Base-by-base conservation (phyloP, 2,329 filamentous ascomycete species). In the Penicillium hesseltinei region DNA sequence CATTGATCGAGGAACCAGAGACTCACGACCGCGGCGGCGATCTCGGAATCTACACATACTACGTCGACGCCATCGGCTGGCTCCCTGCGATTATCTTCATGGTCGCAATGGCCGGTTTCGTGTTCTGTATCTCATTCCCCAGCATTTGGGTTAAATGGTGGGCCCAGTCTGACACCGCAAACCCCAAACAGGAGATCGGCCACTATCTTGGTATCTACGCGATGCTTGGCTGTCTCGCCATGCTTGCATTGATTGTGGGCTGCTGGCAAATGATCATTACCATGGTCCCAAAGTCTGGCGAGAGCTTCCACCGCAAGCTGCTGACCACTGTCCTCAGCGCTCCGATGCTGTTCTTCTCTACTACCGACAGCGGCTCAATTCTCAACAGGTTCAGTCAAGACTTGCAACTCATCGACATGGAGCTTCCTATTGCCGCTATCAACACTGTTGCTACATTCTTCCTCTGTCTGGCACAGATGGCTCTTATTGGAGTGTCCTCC, bases 231-330 rank as follows among this genome's bases (percentile, higher is more conserved):
- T 67, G 67, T 33, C n/a, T 74, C 7, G 72, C 70, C 17, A 72
- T 77, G 65, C 38, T 75, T 19, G 68, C 65, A 51, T 67, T 78
- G 5, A 65, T 77, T 36, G 55, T 71, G 4, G 71, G 72, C 38
- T 73, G 70, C 59, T 77, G 76, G 72, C 77, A 81, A 66, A 73
- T 83, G 60, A 78, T 83, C 46, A 78, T 83, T 33, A 77, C 71
- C 3, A 82, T 84, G 78, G 78, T 83, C 4, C 81, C 81, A 3
- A 77, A 75, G 31, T 82, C 81, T n/a, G 80, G 79, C 4, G 74
- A 77, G 53, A 73, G 63, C 43, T 80, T 84, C 56, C 82, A 84
- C 58, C 71, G 71, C 50, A 76, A 70, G 45, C 70, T 84, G 1
- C 69, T 84, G 9, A 71, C 73, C 9, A 80, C 80, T 2, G 80